phyloP scores from a whole-genome alignment of 2,329 filamentous ascomycete species.

The Elsinoe fawcettii region DNA sequence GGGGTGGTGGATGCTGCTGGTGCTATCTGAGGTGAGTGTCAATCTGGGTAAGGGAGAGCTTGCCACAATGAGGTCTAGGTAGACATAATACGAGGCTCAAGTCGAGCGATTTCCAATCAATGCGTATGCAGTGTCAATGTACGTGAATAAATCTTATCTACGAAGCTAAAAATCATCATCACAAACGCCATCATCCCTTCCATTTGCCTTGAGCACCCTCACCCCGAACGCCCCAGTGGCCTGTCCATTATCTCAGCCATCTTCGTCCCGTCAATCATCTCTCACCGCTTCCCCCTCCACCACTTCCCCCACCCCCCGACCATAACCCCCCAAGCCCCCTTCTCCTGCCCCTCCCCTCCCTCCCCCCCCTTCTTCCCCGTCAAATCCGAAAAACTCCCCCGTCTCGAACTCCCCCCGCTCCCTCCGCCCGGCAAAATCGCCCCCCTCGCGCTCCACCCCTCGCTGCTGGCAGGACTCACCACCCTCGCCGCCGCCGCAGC shows the following conservation, averaged over 20 bases:
- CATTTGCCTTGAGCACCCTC: neutral
- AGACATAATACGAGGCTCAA: neutral
- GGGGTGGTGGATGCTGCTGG: constrained; percentile 33
- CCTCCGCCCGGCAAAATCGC: neutral
- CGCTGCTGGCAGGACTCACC: neutral
- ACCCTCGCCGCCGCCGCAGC: neutral
- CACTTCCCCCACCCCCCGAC: neutral
- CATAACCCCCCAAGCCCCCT: neutral
- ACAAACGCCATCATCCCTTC: neutral
- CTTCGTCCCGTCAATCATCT: constrained; percentile 5
- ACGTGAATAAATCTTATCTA: neutral
- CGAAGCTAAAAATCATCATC: neutral
- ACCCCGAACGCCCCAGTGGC: neutral
- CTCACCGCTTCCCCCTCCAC: too few species aligned
- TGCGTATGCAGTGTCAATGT: neutral
- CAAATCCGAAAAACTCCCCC: constrained; percentile 3
- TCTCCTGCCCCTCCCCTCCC: neutral
- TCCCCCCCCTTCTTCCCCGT: neutral
- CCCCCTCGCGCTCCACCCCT: neutral
- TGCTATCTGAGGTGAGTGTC: neutral
- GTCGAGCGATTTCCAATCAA: too few species aligned
- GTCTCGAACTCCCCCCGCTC: neutral
- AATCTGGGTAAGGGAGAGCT: neutral
- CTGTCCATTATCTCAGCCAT: neutral
- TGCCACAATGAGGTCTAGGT: too few species aligned